These are phyloP conservation scores for Scolecobasidium constrictum DNA, from an alignment of 2,329 filamentous ascomycete species.

Conservation along the genomic window DNA sequence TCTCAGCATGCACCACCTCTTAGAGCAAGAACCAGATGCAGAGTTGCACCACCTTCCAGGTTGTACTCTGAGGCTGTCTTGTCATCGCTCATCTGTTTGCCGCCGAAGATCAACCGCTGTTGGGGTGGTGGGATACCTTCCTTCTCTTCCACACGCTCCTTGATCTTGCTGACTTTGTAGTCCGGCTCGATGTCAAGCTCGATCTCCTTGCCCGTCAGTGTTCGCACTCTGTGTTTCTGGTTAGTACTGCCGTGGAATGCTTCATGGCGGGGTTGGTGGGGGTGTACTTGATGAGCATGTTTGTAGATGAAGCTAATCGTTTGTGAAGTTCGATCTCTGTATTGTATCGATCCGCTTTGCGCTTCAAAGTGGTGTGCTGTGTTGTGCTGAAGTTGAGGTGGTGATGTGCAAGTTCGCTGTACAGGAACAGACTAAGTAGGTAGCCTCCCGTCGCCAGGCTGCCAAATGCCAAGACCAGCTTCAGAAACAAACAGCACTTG, in stretches of 20 bases:
- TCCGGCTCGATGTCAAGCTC: conserved; percentile 92
- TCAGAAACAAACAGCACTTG: too few species aligned
- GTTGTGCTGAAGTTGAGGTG: too few species aligned
- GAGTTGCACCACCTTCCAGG: conserved; percentile 81
- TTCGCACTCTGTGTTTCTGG: conserved; percentile 63
- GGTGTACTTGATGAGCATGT: conserved; percentile 44
- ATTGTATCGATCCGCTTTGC: too few species aligned
- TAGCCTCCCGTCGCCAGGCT: too few species aligned
- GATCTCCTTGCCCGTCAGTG: conserved; percentile 96
- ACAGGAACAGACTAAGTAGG: too few species aligned
- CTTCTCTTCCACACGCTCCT: conserved; percentile 98
- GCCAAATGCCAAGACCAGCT: too few species aligned
- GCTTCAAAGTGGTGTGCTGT: too few species aligned
- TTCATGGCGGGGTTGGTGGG: conserved; percentile 9
- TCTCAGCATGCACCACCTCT: conserved; percentile 52
- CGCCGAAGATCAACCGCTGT: conserved; percentile 89
- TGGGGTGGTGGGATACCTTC: conserved; percentile 96
- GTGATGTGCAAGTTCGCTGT: too few species aligned
- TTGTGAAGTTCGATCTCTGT: too few species aligned
- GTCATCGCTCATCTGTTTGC: conserved; percentile 97
- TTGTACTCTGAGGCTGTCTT: conserved; percentile 86
- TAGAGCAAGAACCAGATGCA: conserved; percentile 91
- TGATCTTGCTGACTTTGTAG: conserved; percentile 94
- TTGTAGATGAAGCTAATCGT: too few species aligned
- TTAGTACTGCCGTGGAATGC: conserved; percentile 6